phyloP scores from a whole-genome alignment of 139 green algal genomes.

The Ostreobium quekettii region DNA sequence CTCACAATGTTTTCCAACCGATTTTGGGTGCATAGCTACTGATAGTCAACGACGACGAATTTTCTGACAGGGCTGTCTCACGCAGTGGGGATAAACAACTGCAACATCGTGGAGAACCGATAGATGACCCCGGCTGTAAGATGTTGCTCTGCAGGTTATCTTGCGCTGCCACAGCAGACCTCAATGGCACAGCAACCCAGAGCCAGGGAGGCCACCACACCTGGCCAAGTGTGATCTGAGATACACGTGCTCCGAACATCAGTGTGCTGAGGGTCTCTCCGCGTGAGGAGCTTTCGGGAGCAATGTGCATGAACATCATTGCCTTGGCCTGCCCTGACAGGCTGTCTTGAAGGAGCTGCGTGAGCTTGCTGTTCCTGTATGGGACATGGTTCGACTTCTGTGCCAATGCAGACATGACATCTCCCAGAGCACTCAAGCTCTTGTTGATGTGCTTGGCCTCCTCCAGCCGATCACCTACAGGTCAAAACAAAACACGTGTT shows the following conservation, averaged over 20 bases:
- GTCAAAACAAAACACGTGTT: conserved; percentile 30
- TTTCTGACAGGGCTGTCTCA: no score
- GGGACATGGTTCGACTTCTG: conserved; percentile 63
- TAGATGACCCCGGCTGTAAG: no score
- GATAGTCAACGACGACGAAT: no score
- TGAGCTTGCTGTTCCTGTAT: conserved; percentile 88
- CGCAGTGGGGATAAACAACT: no score
- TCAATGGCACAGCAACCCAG: no score
- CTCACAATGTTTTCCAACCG: no score
- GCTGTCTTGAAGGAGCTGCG: conserved; percentile 78
- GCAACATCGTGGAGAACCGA: no score
- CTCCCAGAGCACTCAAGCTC: conserved; percentile 61
- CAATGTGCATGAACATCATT: conserved; percentile 92
- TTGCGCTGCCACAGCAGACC: no score
- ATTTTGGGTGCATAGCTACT: no score
- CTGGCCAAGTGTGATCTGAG: conserved; percentile 80
- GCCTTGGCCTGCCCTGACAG: conserved; percentile 59
- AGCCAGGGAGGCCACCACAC: no score
- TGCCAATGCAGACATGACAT: conserved; percentile 74
- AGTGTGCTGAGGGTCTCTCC: conserved; percentile 74
- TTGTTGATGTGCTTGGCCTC: conserved; percentile 85
- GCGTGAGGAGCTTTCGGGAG: conserved; percentile 59
- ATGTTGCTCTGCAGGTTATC: no score
- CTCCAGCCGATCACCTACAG: conserved; percentile 58
- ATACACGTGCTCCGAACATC: conserved; percentile 75